Evolutionary conservation across 352 stramenopile genomes (phyloP).

Genomic region (Globisporangium rhizosaccharum): DNA sequence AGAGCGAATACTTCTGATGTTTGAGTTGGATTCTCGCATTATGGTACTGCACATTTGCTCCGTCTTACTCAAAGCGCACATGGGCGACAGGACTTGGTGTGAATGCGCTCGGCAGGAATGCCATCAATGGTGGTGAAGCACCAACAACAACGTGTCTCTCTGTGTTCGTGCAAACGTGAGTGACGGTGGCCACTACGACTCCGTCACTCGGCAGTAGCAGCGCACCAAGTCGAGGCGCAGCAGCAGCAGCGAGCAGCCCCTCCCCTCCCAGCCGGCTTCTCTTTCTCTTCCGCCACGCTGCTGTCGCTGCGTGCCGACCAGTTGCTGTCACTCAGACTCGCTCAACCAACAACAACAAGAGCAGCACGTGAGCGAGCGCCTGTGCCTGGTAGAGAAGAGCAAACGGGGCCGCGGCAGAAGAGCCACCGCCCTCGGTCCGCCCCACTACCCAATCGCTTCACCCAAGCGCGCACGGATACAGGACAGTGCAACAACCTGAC

Average conservation of each 20-base stretch:
- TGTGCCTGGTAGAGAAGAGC: constrained; percentile 3
- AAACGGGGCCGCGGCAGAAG: constrained; percentile 15
- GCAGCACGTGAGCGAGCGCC: not conserved
- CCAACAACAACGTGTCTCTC: too few species aligned
- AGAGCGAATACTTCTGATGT: not conserved
- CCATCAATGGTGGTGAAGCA: too few species aligned
- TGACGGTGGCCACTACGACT: constrained; percentile 3
- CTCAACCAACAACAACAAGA: not conserved
- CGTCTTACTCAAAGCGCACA: not conserved
- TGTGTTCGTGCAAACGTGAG: constrained; percentile 1
- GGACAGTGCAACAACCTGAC: not conserved
- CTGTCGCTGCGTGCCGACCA: not conserved
- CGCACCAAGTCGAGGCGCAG: not conserved
- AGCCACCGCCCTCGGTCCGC: constrained; percentile 7
- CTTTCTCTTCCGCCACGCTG: constrained; percentile 4
- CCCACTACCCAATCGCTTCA: constrained; percentile 5
- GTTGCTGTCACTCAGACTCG: constrained; percentile 1
- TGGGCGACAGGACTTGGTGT: constrained; percentile 12
- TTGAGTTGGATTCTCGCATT: not conserved
- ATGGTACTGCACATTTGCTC: not conserved
- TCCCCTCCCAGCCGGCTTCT: constrained; percentile 5
- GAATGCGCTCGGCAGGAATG: not conserved
- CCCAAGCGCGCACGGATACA: not conserved
- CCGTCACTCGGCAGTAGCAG: not conserved
- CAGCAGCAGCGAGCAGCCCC: constrained; percentile 1